Evolutionary conservation across 257 asterid species (phyloP).

Genomic region (Nicotiana obtusifolia): DNA sequence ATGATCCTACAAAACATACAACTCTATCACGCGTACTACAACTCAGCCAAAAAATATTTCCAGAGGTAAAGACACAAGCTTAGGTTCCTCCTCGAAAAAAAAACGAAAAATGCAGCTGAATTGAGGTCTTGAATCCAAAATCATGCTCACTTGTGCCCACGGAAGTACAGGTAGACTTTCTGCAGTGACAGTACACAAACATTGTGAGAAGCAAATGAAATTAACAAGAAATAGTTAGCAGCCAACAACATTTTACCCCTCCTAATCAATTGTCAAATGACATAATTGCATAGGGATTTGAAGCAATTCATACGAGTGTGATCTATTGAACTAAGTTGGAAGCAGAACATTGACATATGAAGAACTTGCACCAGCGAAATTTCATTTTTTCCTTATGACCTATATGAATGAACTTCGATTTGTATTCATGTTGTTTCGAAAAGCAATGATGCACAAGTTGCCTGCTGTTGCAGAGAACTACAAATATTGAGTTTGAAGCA

Average conservation of each 20-base stretch:
- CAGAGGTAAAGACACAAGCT: neutral
- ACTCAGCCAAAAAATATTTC: neutral
- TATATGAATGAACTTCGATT: too few relatives aligned
- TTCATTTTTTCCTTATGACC: too few relatives aligned
- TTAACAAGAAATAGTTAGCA: neutral
- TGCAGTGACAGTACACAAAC: conserved; percentile 30
- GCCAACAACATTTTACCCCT: neutral
- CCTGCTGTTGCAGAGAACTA: too few relatives aligned
- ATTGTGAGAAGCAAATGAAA: neutral
- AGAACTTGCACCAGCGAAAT: too few relatives aligned
- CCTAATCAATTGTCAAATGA: neutral
- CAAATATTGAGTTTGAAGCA: too few relatives aligned
- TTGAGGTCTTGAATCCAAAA: neutral
- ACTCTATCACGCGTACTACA: neutral
- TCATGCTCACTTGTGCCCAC: conserved; percentile 60
- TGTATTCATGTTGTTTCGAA: too few relatives aligned
- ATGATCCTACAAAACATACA: neutral
- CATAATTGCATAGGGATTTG: neutral
- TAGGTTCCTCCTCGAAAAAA: neutral
- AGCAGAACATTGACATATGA: too few relatives aligned
- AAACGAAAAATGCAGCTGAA: neutral
- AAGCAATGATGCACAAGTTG: too few relatives aligned
- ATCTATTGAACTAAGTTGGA: too few relatives aligned
- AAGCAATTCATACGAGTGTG: neutral
- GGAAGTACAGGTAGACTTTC: conserved; percentile 79